phyloP scores from a whole-genome alignment of 192 early-diverging fungal species.

The Entomortierella beljakovae region DNA sequence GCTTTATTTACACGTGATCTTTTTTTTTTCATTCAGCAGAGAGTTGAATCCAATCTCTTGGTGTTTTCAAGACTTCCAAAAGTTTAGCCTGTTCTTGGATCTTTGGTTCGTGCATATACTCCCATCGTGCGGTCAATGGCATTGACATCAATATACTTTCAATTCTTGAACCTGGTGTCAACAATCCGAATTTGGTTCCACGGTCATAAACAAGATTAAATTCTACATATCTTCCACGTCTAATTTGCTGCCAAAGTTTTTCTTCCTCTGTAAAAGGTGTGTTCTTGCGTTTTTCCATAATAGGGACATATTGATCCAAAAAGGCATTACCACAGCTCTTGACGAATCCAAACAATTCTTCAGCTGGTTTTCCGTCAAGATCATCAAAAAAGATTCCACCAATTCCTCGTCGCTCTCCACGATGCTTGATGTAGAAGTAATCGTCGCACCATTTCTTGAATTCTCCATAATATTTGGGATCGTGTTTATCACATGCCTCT shows the following conservation, averaged over 20 bases:
- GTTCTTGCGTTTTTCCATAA: slow-evolving; percentile 83
- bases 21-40: not conserved
- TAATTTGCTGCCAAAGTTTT: slow-evolving; percentile 94
- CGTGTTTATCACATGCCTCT: slow-evolving; percentile 89
- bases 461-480: slow-evolving; percentile 80
- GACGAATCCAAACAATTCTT: slow-evolving; percentile 88
- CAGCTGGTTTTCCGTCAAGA: slow-evolving; percentile 75
- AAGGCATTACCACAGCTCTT: slow-evolving; percentile 86
- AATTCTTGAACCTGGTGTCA: slow-evolving; percentile 94
- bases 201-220: slow-evolving; percentile 98
- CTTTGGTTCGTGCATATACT: slow-evolving; percentile 85
- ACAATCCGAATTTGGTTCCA: slow-evolving; percentile 98
- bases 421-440: slow-evolving; percentile 91
- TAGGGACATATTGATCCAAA: slow-evolving; percentile 89
- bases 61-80: slow-evolving; percentile 82
- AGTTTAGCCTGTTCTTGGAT: slow-evolving; percentile 73
- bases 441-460: slow-evolving; percentile 98
- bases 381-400: slow-evolving; percentile 99
- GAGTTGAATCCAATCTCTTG: slow-evolving; percentile 77
- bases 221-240: slow-evolving; percentile 96
- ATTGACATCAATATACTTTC: slow-evolving; percentile 96
- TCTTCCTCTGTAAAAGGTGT: slow-evolving; percentile 82
- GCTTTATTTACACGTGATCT: slow-evolving; percentile 20
- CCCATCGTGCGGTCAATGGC: slow-evolving; percentile 96
- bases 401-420: slow-evolving; percentile 90